Conservation (phyloP, 495 filamentous ascomycete genomes). For the Penicillium canescens region DNA sequence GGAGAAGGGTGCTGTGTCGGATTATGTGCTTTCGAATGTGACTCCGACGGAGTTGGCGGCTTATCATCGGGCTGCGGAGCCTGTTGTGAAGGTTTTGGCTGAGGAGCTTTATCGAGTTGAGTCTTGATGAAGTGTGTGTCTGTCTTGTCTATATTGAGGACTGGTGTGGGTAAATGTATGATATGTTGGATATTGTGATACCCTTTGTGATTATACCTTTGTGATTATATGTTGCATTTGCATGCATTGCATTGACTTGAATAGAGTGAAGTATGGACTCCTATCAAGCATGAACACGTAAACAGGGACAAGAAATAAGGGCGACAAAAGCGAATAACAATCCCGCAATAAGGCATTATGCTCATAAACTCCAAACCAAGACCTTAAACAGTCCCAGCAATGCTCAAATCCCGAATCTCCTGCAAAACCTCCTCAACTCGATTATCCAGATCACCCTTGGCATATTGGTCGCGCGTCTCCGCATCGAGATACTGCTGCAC, state of each 20-base stretch:
- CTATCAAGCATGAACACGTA: constrained; percentile 13
- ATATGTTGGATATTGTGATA: neutral
- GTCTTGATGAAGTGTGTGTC: too few species aligned
- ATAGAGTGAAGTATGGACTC: neutral
- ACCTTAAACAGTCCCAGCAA: constrained; percentile 69
- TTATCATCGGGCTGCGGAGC: constrained; percentile 49
- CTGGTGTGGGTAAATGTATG: too few species aligned
- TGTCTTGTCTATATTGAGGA: too few species aligned
- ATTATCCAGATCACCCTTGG: constrained; percentile 86
- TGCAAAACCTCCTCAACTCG: constrained; percentile 94
- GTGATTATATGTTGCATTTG: neutral
- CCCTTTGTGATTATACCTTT: neutral
- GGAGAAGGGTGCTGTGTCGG: constrained; percentile 55
- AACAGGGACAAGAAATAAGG: constrained; percentile 9
- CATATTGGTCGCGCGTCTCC: constrained; percentile 96
- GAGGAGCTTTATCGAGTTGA: constrained; percentile 39
- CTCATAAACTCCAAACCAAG: constrained; percentile 4
- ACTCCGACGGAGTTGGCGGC: constrained; percentile 47
- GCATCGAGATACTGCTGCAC: constrained; percentile 98
- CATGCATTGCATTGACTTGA: neutral
- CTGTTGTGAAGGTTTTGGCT: constrained; percentile 50
- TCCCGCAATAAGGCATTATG: constrained; percentile 1
- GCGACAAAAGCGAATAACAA: constrained; percentile 3
- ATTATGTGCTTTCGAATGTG: constrained; percentile 71
- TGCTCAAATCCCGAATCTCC: constrained; percentile 95